phyloP scores from a whole-genome alignment of 306 rosid species.

The Cyclanthera cordifolia region DNA sequence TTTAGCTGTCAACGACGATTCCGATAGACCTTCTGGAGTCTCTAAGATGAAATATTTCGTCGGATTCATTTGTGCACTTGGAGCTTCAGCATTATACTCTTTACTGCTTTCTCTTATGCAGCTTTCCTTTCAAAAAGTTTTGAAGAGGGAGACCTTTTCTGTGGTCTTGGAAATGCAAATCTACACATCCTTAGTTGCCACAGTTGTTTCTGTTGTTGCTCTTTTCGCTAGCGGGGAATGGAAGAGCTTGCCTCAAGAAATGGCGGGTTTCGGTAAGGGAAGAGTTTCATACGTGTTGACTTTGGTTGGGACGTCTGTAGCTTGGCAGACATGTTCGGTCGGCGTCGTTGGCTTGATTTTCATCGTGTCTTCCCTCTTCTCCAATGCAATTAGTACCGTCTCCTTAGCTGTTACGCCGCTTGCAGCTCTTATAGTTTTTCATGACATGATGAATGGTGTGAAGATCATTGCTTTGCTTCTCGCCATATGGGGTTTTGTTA shows the following conservation, averaged over 20 bases:
- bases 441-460: slow-evolving; percentile 73
- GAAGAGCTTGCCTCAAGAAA: slow-evolving; percentile 55
- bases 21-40: slow-evolving; percentile 33
- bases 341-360: slow-evolving; percentile 84
- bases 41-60: slow-evolving; percentile 30
- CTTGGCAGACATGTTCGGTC: slow-evolving; percentile 88
- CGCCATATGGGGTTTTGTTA: slow-evolving; percentile 70
- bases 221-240: slow-evolving; percentile 78
- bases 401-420: slow-evolving; percentile 82
- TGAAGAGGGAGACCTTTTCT: slow-evolving; percentile 67
- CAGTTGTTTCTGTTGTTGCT: slow-evolving; percentile 46
- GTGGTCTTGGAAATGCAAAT: slow-evolving; percentile 91
- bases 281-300: slow-evolving; percentile 52
- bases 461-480: slow-evolving; percentile 78
- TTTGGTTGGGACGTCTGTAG: slow-evolving; percentile 60
- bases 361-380: slow-evolving; percentile 74
- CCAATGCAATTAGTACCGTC: slow-evolving; percentile 78
- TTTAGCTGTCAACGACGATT: slow-evolving; percentile 63
- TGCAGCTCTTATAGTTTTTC: slow-evolving; percentile 62
- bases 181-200: slow-evolving; percentile 63
- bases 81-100: slow-evolving; percentile 75
- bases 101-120: slow-evolving; percentile 82
- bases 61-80: slow-evolving; percentile 66
- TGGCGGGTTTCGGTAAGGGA: slow-evolving; percentile 48
- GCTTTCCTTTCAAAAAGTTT: slow-evolving; percentile 61